Conservation (phyloP, 208 protist genomes). For the Trypanosoma brucei region DNA sequence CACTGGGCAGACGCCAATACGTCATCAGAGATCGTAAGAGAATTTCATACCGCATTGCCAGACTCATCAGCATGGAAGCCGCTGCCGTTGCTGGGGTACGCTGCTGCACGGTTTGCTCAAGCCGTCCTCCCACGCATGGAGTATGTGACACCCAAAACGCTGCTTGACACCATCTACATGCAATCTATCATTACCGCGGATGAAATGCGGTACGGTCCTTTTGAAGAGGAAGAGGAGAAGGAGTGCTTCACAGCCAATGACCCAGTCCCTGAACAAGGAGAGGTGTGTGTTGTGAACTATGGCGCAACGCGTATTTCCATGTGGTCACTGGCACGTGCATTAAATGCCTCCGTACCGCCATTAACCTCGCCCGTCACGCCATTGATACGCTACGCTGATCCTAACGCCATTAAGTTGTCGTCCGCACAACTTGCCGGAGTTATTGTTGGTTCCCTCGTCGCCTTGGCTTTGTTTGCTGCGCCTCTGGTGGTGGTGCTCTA, state of each 20-base stretch:
- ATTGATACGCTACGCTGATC: slow-evolving; percentile 26
- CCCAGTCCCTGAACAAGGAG: background rate
- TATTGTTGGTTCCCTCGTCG: slow-evolving; percentile 18
- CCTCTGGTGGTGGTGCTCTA: slow-evolving; percentile 1
- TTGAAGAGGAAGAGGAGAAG: background rate
- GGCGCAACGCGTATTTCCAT: slow-evolving; percentile 35
- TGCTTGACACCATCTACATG: slow-evolving; percentile 23
- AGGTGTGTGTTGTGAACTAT: slow-evolving; percentile 30
- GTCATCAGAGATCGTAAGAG: slow-evolving; percentile 5
- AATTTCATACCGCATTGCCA: slow-evolving; percentile 12
- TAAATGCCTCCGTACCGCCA: slow-evolving; percentile 23
- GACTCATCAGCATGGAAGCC: slow-evolving; percentile 4
- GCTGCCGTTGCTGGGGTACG: slow-evolving; percentile 10
- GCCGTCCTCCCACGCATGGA: slow-evolving; percentile 13
- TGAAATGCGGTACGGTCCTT: slow-evolving; percentile 30
- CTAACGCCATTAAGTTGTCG: slow-evolving; percentile 7
- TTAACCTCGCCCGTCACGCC: slow-evolving; percentile 20
- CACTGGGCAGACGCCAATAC: slow-evolving; percentile 32
- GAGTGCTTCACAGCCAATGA: background rate
- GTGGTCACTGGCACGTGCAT: slow-evolving; percentile 26
- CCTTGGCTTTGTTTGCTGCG: slow-evolving; percentile 7
- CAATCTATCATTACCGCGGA: slow-evolving; percentile 15
- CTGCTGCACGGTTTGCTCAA: slow-evolving; percentile 3
- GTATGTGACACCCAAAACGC: slow-evolving; percentile 14
- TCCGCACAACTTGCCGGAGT: slow-evolving; percentile 24